Base-by-base conservation (phyloP, 1,284 basidiomycete species). In the Austroboletus sp. region DNA sequence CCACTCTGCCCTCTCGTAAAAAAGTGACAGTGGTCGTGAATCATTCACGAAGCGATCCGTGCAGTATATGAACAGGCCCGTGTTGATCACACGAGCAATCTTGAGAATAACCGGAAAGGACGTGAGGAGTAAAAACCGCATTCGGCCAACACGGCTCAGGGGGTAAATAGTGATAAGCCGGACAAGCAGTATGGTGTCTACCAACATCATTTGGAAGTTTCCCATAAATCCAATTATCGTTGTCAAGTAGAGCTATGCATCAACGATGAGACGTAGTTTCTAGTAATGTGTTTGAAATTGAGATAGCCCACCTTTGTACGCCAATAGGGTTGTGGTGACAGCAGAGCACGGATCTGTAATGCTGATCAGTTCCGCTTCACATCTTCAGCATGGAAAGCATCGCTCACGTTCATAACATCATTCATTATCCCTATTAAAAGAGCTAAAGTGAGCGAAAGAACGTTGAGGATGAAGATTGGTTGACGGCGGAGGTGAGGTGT, bases 401-500 rank as follows among this genome's bases (percentile, higher is more conserved):
- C 9, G 34, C 54, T 42, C 21, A 48, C 57, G 1, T 42, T 44
- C 1, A 45, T 0, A 6, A 11, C 23, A 30, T 61, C 54, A 1
- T 15, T 6, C 27, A 39, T 21, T 6, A 49, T 5, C 13, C 46
- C 48, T 19, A 30, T 37, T 9, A 31, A 6, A n/a, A 59, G 21
- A 15, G 48, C 57, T 6, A 57, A 12, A 2, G 21, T 3, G 23
- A 50, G 15, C 10, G 40, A 26, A 29, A 46, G 4, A 10, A 53
- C 41, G 29, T 61, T 59, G 15, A 62, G 50, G 11, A 55, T 49
- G 19, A 64, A 62, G 19, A 61, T 63, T 6, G 55, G 58, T 8
- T 42, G 46, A 16, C 55, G 49, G 2, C 60, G 52, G 15, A 46
- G 39, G 21, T 40, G 27, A 7, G 53, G 43, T 16, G 56, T 65